Evolutionary conservation across 768 basidiomycete species (phyloP).

Genomic region (Lepiota subincarnata): DNA sequence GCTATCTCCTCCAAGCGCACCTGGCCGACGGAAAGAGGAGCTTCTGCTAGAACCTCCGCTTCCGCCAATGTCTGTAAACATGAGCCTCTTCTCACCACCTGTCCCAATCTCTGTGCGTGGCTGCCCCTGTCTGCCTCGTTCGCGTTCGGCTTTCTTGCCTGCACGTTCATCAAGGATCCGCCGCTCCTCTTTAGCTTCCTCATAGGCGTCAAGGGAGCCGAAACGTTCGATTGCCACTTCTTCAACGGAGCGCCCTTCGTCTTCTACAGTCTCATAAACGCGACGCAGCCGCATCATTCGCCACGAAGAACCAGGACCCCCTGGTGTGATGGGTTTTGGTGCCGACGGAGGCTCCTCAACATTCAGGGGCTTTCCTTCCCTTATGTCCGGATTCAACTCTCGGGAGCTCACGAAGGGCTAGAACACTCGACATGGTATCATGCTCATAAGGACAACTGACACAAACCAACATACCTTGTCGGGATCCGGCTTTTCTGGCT

Average conservation of each 20-base stretch:
- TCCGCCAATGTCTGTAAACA: slow-evolving; percentile 62
- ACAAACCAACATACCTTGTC: slow-evolving; percentile 52
- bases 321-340: slow-evolving; percentile 59
- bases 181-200: slow-evolving; percentile 86
- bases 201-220: slow-evolving; percentile 77
- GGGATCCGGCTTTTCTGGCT: slow-evolving; percentile 60
- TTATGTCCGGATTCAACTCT: slow-evolving; percentile 61
- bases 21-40: slow-evolving; percentile 84
- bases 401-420: slow-evolving; percentile 59
- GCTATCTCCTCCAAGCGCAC: slow-evolving; percentile 47
- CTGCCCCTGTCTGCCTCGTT: slow-evolving; percentile 29
- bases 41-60: slow-evolving; percentile 75
- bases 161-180: slow-evolving; percentile 82
- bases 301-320: slow-evolving; percentile 93
- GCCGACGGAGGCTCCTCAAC: slow-evolving; percentile 33
- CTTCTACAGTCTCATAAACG: slow-evolving; percentile 86
- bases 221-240: slow-evolving; percentile 88
- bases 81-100: slow-evolving; percentile 50
- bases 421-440: slow-evolving; percentile 4
- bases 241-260: slow-evolving; percentile 69
- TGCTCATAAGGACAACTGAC: not conserved
- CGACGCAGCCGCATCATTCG: slow-evolving; percentile 95
- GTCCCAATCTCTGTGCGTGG: slow-evolving; percentile 28
- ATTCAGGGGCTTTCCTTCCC: slow-evolving; percentile 37
- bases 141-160: slow-evolving; percentile 41